phyloP scores from a whole-genome alignment of 2,329 filamentous ascomycete species.

The Clonostachys chloroleuca region DNA sequence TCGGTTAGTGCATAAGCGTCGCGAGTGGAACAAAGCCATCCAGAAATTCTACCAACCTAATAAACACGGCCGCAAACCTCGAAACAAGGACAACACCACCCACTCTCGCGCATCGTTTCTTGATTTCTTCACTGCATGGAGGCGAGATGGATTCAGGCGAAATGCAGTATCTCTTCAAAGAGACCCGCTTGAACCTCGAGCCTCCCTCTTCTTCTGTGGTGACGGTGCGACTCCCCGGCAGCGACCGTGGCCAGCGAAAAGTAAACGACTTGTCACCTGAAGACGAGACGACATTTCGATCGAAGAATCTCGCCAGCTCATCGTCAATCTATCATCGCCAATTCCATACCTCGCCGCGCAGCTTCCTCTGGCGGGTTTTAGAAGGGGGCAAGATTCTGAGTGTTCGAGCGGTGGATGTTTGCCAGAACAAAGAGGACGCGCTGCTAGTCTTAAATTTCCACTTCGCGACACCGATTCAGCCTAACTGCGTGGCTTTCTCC shows the following conservation, averaged over 20 bases:
- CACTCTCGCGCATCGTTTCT: not conserved
- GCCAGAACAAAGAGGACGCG: constrained; percentile 57
- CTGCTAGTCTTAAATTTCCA: constrained; percentile 76
- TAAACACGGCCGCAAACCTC: constrained; percentile 9
- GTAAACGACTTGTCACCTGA: constrained; percentile 26
- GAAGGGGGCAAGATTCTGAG: constrained; percentile 78
- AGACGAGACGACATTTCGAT: constrained; percentile 71
- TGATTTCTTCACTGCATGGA: constrained; percentile 41
- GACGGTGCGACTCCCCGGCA: constrained; percentile 61
- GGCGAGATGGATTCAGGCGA: constrained; percentile 62
- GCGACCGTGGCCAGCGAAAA: constrained; percentile 29
- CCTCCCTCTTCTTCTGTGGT: constrained; percentile 64
- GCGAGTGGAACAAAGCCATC: constrained; percentile 1
- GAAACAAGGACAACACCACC: not conserved
- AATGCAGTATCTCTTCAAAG: constrained; percentile 72
- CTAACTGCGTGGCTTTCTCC: constrained; percentile 76
- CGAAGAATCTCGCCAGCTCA: constrained; percentile 69
- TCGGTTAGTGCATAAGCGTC: constrained; percentile 20
- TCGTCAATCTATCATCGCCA: constrained; percentile 82
- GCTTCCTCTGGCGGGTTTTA: constrained; percentile 86
- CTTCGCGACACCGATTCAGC: constrained; percentile 69
- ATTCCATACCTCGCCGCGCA: constrained; percentile 71
- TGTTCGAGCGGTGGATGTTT: constrained; percentile 77
- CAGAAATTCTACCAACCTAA: constrained; percentile 24
- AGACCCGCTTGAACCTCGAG: constrained; percentile 81